Evolutionary conservation across 2,329 filamentous ascomycete genomes (phyloP), one percentile per base, ranked within the genome.

Genomic region (Emmonsia crescens): DNA sequence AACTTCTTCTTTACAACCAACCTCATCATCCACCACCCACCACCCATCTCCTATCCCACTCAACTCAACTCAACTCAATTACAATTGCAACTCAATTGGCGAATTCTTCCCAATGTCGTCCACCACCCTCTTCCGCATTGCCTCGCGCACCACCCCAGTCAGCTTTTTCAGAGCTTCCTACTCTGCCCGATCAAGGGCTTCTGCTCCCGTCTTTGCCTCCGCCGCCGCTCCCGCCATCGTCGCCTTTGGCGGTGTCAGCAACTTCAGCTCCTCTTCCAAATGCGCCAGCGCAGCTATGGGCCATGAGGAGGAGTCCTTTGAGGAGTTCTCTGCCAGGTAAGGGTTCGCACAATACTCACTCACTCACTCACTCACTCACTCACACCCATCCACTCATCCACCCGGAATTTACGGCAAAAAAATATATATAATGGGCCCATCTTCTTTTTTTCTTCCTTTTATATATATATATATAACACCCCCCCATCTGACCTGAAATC

Each of bases 261-360:
- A 85, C 74, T 79, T 79, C 73, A 77, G 74, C 70, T 78, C 78
- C 62, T 77, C 78, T 66, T 81, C 84, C 71, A 82, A 82, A 70
- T 82, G 81, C 71, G 78, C 78, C 68, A 79, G 67, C 80, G 73
- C 60, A 79, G 83, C 66, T 10, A 24, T 44, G 78, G 78, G 74
- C 4, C 89, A 96, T 79, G 85, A 87, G 74, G 94, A 99, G 79
- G 94, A 99, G 86, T 96, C 89, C 73, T 99, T 96, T 72, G 94
- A 99, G 83, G 92, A 97, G 82, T 99, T 99, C 80, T 91, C 89
- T 79, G 89, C 91, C 72, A 92, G 94, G 94, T 99, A 89, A 70
- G 81, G 68, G 73, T 36, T 36, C 33, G 33, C 33, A 36, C 33
- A 36, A 36, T 36, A n/a, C n/a, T n/a, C n/a, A n/a, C n/a, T n/a